A percentile compares a stretch with the other conserved stretches of the same genome.
Conservation (phyloP, 2,329 filamentous ascomycete species). For the Cadophora malorum region DNA sequence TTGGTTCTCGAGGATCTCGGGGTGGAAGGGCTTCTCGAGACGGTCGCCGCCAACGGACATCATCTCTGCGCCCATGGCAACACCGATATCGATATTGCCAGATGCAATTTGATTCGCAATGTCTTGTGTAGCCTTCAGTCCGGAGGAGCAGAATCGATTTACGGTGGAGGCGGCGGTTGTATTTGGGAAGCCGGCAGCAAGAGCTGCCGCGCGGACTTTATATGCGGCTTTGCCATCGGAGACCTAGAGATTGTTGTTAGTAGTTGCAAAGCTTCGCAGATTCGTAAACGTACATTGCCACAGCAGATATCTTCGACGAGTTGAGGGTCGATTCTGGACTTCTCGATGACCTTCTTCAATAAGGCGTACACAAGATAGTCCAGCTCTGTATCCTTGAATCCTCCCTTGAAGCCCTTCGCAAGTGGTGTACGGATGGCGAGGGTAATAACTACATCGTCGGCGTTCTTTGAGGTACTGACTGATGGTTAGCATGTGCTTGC, state of each 20-base stretch:
- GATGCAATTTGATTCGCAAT: slow-evolving; percentile 85
- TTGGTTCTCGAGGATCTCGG: slow-evolving; percentile 75
- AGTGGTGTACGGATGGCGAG: slow-evolving; percentile 89
- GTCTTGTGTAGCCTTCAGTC: slow-evolving; percentile 92
- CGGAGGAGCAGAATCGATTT: slow-evolving; percentile 97
- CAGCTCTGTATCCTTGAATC: slow-evolving; percentile 91
- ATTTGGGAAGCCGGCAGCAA: slow-evolving; percentile 93
- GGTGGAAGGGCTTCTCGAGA: slow-evolving; percentile 76
- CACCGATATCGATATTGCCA: slow-evolving; percentile 84
- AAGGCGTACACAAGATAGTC: slow-evolving; percentile 87
- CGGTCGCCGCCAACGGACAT: slow-evolving; percentile 81
- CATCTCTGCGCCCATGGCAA: slow-evolving; percentile 86
- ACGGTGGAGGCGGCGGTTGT: slow-evolving; percentile 81
- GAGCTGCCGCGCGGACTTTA: slow-evolving; percentile 85
- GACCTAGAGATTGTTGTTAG: slow-evolving; percentile 59
- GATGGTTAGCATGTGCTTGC: slow-evolving; percentile 38
- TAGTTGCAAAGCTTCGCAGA: slow-evolving; percentile 15
- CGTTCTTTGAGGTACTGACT: slow-evolving; percentile 85
- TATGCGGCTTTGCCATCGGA: slow-evolving; percentile 86
- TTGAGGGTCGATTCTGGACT: slow-evolving; percentile 78
- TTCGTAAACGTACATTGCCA: slow-evolving; percentile 74
- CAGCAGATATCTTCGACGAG: slow-evolving; percentile 90
- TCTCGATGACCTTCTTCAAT: slow-evolving; percentile 75
- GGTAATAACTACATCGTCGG: slow-evolving; percentile 96
- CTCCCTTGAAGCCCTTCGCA: slow-evolving; percentile 87